Conservation (phyloP, 192 early-diverging fungal species). For the Backusella liffmaniae region DNA sequence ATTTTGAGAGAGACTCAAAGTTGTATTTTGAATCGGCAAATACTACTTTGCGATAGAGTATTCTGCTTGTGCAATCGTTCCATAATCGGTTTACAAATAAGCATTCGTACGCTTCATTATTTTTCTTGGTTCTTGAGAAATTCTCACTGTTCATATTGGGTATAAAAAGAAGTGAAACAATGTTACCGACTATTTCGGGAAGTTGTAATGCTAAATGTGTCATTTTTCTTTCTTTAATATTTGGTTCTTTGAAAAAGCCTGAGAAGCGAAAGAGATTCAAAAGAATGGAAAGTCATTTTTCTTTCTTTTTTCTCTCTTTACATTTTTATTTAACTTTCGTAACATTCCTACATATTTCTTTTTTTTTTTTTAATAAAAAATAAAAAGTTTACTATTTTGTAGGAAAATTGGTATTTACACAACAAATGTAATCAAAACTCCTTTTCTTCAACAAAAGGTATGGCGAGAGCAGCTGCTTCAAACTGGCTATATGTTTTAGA, state of each 20-base stretch:
- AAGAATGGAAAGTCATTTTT: background rate
- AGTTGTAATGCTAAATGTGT: constrained; percentile 3
- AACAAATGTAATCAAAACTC: background rate
- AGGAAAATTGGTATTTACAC: background rate
- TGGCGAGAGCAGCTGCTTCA: background rate
- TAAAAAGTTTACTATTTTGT: background rate
- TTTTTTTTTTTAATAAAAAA: background rate
- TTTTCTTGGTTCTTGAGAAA: background rate
- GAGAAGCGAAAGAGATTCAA: background rate
- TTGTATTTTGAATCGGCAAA: constrained; percentile 31
- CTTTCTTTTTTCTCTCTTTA: background rate
- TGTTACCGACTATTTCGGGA: constrained; percentile 13
- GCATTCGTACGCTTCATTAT: constrained; percentile 1
- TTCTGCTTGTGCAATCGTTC: constrained; percentile 23
- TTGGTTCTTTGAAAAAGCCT: background rate
- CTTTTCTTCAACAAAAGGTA: background rate
- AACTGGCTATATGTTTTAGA: background rate
- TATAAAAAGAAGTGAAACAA: background rate
- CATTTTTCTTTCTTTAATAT: background rate
- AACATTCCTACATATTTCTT: background rate
- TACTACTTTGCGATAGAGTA: constrained; percentile 27
- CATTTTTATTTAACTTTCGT: background rate
- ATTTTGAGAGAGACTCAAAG: constrained; percentile 13
- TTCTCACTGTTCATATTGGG: background rate
- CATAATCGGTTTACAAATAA: constrained; percentile 32